Conservation (phyloP, 2,329 filamentous ascomycete species). For the Fusarium anguioides region DNA sequence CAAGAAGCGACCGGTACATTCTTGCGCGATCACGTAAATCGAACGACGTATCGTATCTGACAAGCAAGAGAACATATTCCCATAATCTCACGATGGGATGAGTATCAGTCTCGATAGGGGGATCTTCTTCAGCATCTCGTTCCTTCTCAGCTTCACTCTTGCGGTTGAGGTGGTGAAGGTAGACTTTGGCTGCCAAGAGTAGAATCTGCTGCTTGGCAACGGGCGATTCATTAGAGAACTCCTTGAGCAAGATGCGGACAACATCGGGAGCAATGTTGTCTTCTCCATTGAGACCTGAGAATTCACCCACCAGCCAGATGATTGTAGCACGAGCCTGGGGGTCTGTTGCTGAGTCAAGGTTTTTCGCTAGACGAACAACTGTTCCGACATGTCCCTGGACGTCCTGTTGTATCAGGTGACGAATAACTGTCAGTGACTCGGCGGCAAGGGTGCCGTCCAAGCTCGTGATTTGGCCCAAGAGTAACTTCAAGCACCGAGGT, state of each 20-base stretch:
- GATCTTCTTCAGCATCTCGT: conserved; percentile 49
- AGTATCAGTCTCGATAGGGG: conserved; percentile 48
- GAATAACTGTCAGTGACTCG: conserved; percentile 92
- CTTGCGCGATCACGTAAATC: conserved; percentile 92
- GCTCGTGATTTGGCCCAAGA: conserved; percentile 89
- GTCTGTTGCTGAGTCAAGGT: conserved; percentile 88
- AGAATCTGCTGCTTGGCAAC: conserved; percentile 91
- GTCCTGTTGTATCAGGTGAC: conserved; percentile 93
- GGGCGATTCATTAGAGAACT: conserved; percentile 86
- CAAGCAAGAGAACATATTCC: conserved; percentile 85
- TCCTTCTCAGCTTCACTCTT: conserved; percentile 59
- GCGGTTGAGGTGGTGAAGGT: conserved; percentile 85
- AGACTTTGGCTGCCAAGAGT: conserved; percentile 94
- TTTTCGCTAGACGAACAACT: conserved; percentile 88
- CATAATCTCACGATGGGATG: conserved; percentile 83
- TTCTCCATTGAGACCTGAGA: conserved; percentile 80
- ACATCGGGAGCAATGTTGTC: conserved; percentile 95
- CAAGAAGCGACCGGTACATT: conserved; percentile 86
- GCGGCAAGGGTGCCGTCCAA: conserved; percentile 88
- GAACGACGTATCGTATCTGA: conserved; percentile 93
- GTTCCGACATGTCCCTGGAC: conserved; percentile 84
- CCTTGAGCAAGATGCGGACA: conserved; percentile 85
- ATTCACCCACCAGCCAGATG: conserved; percentile 97
- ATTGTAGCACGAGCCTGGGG: conserved; percentile 92
- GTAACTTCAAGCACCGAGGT: conserved; percentile 80